phyloP scores from a whole-genome alignment of 495 filamentous ascomycete genomes.

The Penicillium tannophilum region DNA sequence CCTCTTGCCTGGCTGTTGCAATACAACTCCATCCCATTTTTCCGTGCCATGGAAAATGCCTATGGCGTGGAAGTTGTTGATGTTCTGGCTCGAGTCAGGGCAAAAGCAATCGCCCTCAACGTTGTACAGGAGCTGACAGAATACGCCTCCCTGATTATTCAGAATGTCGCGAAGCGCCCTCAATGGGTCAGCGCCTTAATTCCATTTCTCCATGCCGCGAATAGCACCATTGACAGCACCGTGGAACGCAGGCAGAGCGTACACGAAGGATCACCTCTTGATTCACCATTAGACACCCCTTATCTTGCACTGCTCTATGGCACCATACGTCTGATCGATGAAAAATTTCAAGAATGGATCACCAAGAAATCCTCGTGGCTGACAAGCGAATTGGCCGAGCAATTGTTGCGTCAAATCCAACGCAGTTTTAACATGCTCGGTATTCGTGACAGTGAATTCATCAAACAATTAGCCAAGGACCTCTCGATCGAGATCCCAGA shows the following conservation, averaged over 20 bases:
- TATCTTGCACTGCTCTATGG: constrained; percentile 29
- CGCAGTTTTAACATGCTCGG: constrained; percentile 30
- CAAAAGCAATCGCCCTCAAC: constrained; percentile 29
- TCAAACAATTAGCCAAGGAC: constrained; percentile 35
- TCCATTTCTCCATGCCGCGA: constrained; percentile 15
- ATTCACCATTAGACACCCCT: constrained; percentile 20
- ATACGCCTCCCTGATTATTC: constrained; percentile 26
- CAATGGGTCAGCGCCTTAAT: neutral
- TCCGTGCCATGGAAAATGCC: constrained; percentile 26
- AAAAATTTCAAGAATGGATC: constrained; percentile 38
- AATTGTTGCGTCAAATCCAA: constrained; percentile 32
- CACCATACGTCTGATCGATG: constrained; percentile 32
- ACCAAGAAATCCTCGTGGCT: constrained; percentile 43
- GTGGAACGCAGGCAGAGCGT: constrained; percentile 22
- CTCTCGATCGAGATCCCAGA: constrained; percentile 43
- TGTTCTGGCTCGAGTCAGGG: constrained; percentile 33
- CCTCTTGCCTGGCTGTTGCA: constrained; percentile 36
- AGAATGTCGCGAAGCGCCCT: neutral
- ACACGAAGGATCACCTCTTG: constrained; percentile 10
- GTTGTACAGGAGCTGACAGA: constrained; percentile 27
- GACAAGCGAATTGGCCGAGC: constrained; percentile 39
- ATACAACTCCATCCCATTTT: constrained; percentile 36
- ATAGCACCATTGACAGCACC: constrained; percentile 17
- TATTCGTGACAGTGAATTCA: constrained; percentile 23
- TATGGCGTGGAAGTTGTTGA: constrained; percentile 26